phyloP scores from a whole-genome alignment of 1,284 basidiomycete genomes.

The Phaffia rhodozyma region DNA sequence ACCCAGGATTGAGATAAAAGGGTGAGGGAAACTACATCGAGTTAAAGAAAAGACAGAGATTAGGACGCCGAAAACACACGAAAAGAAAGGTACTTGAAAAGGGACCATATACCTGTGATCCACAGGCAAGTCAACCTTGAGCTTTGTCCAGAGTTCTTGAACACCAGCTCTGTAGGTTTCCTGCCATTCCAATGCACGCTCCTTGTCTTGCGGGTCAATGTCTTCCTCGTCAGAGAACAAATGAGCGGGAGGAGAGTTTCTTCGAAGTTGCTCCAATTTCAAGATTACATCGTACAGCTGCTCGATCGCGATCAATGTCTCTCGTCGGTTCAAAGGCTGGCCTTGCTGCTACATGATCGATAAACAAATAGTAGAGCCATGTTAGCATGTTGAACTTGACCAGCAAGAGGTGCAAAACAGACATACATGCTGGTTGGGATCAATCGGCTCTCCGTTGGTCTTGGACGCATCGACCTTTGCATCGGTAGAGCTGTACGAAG shows the following conservation, averaged over 20 bases:
- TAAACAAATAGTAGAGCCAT: slow-evolving; percentile 35
- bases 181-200: slow-evolving; percentile 19
- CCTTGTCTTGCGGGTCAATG: slow-evolving; percentile 20
- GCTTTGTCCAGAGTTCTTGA: slow-evolving; percentile 63
- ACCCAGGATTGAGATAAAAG: slow-evolving; percentile 83
- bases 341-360: slow-evolving; percentile 44
- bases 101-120: slow-evolving; percentile 58
- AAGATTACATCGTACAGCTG: slow-evolving; percentile 74
- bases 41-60: slow-evolving; percentile 11
- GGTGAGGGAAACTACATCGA: slow-evolving; percentile 67
- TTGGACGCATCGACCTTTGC: slow-evolving; percentile 37
- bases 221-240: slow-evolving; percentile 39
- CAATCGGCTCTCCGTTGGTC: slow-evolving; percentile 28
- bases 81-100: slow-evolving; percentile 18
- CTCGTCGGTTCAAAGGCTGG: slow-evolving; percentile 60
- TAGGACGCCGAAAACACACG: slow-evolving; percentile 14
- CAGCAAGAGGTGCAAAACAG: background rate
- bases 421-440: slow-evolving; percentile 10
- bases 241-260: slow-evolving; percentile 53
- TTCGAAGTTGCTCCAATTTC: slow-evolving; percentile 70
- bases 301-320: slow-evolving; percentile 72
- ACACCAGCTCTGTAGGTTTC: slow-evolving; percentile 47
- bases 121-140: slow-evolving; percentile 79
- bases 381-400: slow-evolving; percentile 16
- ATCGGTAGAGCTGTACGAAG: slow-evolving; percentile 44